Base-by-base conservation (phyloP, 2,329 filamentous ascomycete genomes). In the Monilinia laxa region DNA sequence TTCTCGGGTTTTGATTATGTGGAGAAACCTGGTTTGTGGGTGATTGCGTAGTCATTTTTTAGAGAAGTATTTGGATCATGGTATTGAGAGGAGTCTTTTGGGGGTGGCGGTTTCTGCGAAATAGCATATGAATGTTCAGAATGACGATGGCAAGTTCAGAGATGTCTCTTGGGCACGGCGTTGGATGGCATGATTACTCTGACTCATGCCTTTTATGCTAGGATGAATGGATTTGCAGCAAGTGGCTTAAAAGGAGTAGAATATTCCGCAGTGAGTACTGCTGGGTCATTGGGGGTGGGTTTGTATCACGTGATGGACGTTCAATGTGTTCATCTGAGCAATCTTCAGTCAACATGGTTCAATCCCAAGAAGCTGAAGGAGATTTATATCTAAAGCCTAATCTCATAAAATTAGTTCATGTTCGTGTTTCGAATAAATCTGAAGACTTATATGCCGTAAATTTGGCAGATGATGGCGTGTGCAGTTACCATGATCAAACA, bases 21-120 rank as follows among this genome's bases (percentile, higher is more conserved):
- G n/a, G 59, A 62, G 47, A 62, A 56, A 25, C 31, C 51, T 2
- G 65, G 54, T n/a, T 42, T 67, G 0, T 67, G 64, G 68, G 25
- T 59, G 16, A 49, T 67, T 18, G 64, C 40, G 28, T 63, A 68
- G 45, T 31, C 28, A 12, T 67, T 67, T 31, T 65, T 65, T 18
- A 38, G 16, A 28, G 4, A 55, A 49, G 14, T 67, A 47, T 45
- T 38, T 57, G 3, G 55, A 67, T 51, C 62, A 52, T 55, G 10
- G 65, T 54, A 25, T 54, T 12, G n/a, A 45, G n/a, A 6, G 54
- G 7, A 54, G 52, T 10, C n/a, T 12, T 5, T 28, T 56, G 47
- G n/a, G 66, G 16, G 42, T 23, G 28, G 28, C 28, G 28, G 28
- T 28, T 28, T 28, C 28, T 28, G 28, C 28, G 28, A 28, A 28